Evolutionary conservation across 139 green algal species (phyloP).

Genomic region (Ostreobium quekettii): DNA sequence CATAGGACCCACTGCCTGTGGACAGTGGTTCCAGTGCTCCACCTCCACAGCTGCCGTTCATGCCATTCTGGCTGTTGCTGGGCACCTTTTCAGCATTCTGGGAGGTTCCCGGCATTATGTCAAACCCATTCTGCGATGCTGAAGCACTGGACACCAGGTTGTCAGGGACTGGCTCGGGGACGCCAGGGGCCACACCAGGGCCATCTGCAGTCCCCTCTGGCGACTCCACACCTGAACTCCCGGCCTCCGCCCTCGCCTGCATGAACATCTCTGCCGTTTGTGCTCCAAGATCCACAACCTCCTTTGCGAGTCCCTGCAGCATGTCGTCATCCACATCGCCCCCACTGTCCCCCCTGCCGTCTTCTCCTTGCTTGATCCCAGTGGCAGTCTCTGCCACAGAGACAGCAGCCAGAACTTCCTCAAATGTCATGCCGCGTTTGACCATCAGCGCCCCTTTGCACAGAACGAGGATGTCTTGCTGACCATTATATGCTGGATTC

Average conservation of each 20-base stretch:
- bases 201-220: background rate
- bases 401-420: constrained; percentile 1
- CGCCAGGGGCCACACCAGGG: no score
- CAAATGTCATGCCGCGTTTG: background rate
- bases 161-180: no score
- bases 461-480: constrained; percentile 1
- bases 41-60: no score
- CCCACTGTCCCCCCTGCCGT: no score
- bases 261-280: background rate
- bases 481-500: background rate
- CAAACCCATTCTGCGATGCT: no score
- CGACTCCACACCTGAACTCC: background rate
- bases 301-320: background rate
- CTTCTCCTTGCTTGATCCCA: constrained; percentile 6
- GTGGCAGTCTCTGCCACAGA: background rate
- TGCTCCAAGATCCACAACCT: constrained; percentile 4
- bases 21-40: no score
- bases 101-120: no score
- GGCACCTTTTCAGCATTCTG: no score
- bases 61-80: no score
- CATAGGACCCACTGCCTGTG: no score
- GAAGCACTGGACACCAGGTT: no score
- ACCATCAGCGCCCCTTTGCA: constrained; percentile 8
- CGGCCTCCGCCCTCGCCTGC: background rate
- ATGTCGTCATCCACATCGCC: background rate